Base-by-base conservation (phyloP, 352 stramenopile species). In the Pelagophyceae sp. region DNA sequence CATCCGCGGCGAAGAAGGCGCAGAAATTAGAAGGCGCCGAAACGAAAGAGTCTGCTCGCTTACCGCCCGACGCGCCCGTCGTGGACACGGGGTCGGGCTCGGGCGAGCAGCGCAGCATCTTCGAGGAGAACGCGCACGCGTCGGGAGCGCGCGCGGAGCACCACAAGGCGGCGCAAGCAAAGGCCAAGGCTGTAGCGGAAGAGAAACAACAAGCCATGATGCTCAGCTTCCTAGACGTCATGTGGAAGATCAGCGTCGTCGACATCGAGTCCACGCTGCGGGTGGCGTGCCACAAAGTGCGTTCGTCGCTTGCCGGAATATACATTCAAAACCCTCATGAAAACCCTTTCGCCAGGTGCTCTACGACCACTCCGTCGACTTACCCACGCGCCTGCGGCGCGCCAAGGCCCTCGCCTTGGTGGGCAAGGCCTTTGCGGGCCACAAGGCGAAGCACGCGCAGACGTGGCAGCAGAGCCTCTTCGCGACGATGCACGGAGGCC, bases 221-320 rank as follows among this genome's bases (percentile, higher is more conserved):
- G 67, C 11, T 74, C 5, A 60, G 35, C 35, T 58, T 74, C 27
- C 33, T 74, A 5, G 67, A 74, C 23, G 67, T 58, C 67, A 74
- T 74, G 67, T 74, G 67, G 67, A 33, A 37, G 2, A 50, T 74
- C 35, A 35, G 35, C 67, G 67, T 74, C 67, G 67, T 74, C 35
- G 67, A 74, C 67, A 31, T 74, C 35, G 67, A 74, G 67, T 23
- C 67, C 2, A 74, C 67, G 67, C 67, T 74, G 2, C 33, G 67
- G 15, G 37, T 15, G 35, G 37, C 67, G 15, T 74, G 67, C 67
- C 67, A 74, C 67, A 74, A 74, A 37, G n/a, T n/a, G n/a, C n/a
- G n/a, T n/a, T n/a, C n/a, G n/a, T n/a, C n/a, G n/a, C n/a, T n/a
- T n/a, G n/a, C n/a, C n/a, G n/a, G n/a, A n/a, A n/a, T n/a, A n/a